Evolutionary conservation across 768 basidiomycete genomes (phyloP).

Genomic region (Bullera alba): DNA sequence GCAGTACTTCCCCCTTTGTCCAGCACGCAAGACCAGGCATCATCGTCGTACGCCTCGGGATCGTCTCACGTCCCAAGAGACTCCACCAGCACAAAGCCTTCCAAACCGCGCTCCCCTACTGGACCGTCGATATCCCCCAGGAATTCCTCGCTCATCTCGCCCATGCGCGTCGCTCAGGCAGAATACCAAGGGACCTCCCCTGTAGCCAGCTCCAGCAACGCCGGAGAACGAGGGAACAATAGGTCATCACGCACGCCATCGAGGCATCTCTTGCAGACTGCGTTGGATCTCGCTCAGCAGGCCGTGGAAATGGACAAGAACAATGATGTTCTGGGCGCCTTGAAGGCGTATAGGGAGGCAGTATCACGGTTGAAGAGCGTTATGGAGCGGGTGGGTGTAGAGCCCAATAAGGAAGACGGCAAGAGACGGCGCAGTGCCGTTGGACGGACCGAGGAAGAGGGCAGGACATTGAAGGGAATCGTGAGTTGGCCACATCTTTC

Average conservation of each 20-base stretch:
- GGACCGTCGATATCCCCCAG: neutral
- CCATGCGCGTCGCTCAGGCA: neutral
- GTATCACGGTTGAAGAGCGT: conserved; percentile 36
- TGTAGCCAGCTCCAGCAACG: neutral
- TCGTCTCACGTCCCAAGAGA: neutral
- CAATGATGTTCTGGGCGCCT: conserved; percentile 41
- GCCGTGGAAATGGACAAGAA: conserved; percentile 43
- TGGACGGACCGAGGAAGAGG: conserved; percentile 38
- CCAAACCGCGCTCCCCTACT: neutral
- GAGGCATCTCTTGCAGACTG: conserved; percentile 38
- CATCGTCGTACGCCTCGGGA: neutral
- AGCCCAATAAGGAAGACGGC: conserved; percentile 13
- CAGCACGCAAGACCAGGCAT: neutral
- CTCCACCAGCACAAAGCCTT: neutral
- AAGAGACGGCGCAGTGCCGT: conserved; percentile 6
- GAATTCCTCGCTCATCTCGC: neutral
- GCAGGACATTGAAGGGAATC: conserved; percentile 40
- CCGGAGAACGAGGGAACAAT: neutral
- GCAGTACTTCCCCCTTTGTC: neutral
- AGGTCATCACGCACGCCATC: conserved; percentile 31
- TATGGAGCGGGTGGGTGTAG: conserved; percentile 43
- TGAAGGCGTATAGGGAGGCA: conserved; percentile 40
- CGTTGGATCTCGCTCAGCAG: conserved; percentile 41
- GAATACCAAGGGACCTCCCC: neutral
- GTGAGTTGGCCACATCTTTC: conserved; percentile 21